Evolutionary conservation across 2,329 filamentous ascomycete species (phyloP).

Genomic region (Bipolaris cookei): DNA sequence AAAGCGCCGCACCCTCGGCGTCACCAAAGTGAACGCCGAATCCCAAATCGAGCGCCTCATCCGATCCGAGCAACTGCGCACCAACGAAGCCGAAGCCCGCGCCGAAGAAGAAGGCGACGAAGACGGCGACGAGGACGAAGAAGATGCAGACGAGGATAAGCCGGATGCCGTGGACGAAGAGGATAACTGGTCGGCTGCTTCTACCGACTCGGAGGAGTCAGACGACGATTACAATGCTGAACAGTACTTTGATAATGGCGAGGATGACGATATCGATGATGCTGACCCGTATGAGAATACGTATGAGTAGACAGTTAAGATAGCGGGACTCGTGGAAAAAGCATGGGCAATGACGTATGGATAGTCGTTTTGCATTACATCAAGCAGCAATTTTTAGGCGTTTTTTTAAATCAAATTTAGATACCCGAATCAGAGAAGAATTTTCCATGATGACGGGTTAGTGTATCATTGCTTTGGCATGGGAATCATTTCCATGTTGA

Average conservation of each 20-base stretch:
- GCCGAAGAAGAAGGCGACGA: conserved; percentile 50
- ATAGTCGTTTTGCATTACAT: background rate
- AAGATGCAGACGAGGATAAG: conserved; percentile 56
- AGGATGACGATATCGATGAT: conserved; percentile 56
- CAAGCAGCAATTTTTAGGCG: conserved; percentile 13
- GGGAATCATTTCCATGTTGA: too few relatives aligned
- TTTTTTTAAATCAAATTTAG: conserved; percentile 23
- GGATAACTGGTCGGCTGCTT: conserved; percentile 59
- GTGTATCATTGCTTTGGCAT: too few relatives aligned
- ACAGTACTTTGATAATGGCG: conserved; percentile 60
- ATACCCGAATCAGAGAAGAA: conserved; percentile 21
- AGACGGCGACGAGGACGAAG: conserved; percentile 56
- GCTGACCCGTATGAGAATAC: conserved; percentile 46
- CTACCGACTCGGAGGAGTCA: conserved; percentile 68
- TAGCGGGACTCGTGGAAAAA: background rate
- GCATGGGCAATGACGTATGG: background rate
- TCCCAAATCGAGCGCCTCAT: conserved; percentile 50
- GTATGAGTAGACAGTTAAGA: conserved; percentile 31
- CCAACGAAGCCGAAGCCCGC: conserved; percentile 55
- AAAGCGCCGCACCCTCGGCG: conserved; percentile 44
- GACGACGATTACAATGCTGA: conserved; percentile 69
- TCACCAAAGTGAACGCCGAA: conserved; percentile 40
- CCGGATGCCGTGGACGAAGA: conserved; percentile 64
- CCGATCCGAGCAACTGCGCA: conserved; percentile 53
- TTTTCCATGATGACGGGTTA: background rate